These are phyloP conservation scores for Gossypium raimondii DNA, from an alignment of 345 rosid species.

Conservation along the genomic window DNA sequence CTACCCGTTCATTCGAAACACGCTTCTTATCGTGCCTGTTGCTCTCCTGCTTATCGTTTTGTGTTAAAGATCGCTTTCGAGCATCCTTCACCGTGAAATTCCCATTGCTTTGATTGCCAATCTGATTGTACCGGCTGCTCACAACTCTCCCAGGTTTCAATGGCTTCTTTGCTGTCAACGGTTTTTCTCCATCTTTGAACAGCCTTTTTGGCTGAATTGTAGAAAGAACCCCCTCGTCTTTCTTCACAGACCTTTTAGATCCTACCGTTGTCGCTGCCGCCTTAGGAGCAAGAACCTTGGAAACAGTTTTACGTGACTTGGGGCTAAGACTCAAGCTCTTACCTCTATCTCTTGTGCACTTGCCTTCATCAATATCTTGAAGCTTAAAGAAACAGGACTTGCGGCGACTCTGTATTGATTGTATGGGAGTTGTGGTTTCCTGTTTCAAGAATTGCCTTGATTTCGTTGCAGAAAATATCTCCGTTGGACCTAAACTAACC, in stretches of 20 bases:
- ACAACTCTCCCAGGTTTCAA: constrained; percentile 68
- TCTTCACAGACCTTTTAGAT: constrained; percentile 58
- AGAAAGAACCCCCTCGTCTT: constrained; percentile 50
- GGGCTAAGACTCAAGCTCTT: constrained; percentile 78
- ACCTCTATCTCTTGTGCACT: constrained; percentile 58
- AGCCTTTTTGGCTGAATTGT: constrained; percentile 75
- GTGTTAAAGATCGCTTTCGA: constrained; percentile 73
- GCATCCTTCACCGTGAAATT: constrained; percentile 28
- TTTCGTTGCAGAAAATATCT: constrained; percentile 52
- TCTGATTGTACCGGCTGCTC: constrained; percentile 69
- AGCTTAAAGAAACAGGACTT: constrained; percentile 90
- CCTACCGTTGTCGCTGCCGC: constrained; percentile 68
- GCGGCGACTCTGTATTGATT: constrained; percentile 63
- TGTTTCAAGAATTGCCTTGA: constrained; percentile 37
- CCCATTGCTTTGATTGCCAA: constrained; percentile 28
- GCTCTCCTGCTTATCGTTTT: constrained; percentile 55
- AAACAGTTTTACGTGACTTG: constrained; percentile 48
- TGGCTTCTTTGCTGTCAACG: constrained; percentile 44
- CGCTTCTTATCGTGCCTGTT: constrained; percentile 59
- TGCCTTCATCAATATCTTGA: constrained; percentile 67
- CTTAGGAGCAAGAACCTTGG: constrained; percentile 44
- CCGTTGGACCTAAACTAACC: constrained; percentile 78
- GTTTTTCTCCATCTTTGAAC: constrained; percentile 75
- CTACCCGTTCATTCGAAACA: constrained; percentile 39
- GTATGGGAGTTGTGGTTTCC: constrained; percentile 57